A percentile compares a stretch with the other conserved stretches of the same genome.
Evolutionary conservation across 2,329 filamentous ascomycete genomes (phyloP).

Genomic region (Fusarium algeriense): DNA sequence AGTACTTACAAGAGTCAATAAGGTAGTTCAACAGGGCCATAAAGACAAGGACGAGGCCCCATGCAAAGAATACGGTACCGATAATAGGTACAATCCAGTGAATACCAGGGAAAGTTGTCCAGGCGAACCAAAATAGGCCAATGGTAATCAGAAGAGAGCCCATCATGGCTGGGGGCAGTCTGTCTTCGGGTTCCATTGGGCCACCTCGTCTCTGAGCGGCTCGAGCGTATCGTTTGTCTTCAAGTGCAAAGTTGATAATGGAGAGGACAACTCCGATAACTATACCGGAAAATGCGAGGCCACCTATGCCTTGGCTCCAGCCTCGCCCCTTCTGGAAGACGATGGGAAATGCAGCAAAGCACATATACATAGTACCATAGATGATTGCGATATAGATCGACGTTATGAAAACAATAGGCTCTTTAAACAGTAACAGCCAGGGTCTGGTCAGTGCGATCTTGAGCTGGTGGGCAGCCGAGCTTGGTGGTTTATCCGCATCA

Average conservation of each 20-base stretch:
- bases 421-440: conserved; percentile 75
- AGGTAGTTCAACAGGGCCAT: conserved; percentile 23
- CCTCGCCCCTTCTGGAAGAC: conserved; percentile 24
- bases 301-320: conserved; percentile 23
- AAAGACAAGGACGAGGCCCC: conserved; percentile 24
- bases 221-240: conserved; percentile 10
- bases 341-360: conserved; percentile 27
- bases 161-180: conserved; percentile 9
- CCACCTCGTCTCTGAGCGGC: not conserved
- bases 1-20: conserved; percentile 16
- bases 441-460: conserved; percentile 61
- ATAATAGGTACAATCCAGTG: conserved; percentile 22
- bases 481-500: conserved; percentile 57
- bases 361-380: conserved; percentile 32
- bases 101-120: not conserved
- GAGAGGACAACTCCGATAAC: conserved; percentile 2
- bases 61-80: conserved; percentile 5
- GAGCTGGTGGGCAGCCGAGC: conserved; percentile 60
- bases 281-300: conserved; percentile 7
- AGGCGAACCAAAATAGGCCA: conserved; percentile 29
- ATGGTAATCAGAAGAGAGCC: conserved; percentile 14
- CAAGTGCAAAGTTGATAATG: not conserved
- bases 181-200: not conserved
- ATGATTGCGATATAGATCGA: conserved; percentile 73
- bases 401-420: conserved; percentile 75